Conservation (phyloP, 2,329 filamentous ascomycete species). For the Dothistroma pini region DNA sequence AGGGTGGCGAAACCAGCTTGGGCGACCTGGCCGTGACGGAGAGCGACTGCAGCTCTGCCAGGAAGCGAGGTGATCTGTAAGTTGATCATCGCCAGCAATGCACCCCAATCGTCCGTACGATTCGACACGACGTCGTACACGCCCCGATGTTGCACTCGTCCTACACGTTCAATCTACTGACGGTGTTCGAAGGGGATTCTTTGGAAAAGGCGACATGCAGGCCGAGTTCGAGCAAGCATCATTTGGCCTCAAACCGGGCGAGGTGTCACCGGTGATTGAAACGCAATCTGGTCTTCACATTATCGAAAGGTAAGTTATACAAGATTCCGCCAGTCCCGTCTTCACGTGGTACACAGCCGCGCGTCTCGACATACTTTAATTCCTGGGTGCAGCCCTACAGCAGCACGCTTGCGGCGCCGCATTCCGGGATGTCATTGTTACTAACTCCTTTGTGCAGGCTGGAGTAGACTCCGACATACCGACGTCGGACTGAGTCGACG, state of each 20-base stretch:
- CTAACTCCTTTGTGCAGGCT: conserved; percentile 25
- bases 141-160: conserved; percentile 7
- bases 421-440: conserved; percentile 9
- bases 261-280: conserved; percentile 83
- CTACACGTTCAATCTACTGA: conserved; percentile 17
- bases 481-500: neutral
- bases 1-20: conserved; percentile 62
- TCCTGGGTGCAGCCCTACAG: conserved; percentile 4
- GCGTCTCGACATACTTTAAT: conserved; percentile 6
- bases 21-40: conserved; percentile 83
- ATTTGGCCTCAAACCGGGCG: conserved; percentile 80
- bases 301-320: conserved; percentile 73
- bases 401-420: conserved; percentile 14
- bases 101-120: conserved; percentile 5
- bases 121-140: conserved; percentile 5
- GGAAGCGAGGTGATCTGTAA: conserved; percentile 85
- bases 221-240: conserved; percentile 97
- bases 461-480: conserved; percentile 13
- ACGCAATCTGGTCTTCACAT: conserved; percentile 92
- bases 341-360: conserved; percentile 8
- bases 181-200: conserved; percentile 65
- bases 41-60: conserved; percentile 92
- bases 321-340: conserved; percentile 1
- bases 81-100: conserved; percentile 32
- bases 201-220: conserved; percentile 94